phyloP scores from a whole-genome alignment of 73 alveolate species.

The Tetrahymena borealis region DNA sequence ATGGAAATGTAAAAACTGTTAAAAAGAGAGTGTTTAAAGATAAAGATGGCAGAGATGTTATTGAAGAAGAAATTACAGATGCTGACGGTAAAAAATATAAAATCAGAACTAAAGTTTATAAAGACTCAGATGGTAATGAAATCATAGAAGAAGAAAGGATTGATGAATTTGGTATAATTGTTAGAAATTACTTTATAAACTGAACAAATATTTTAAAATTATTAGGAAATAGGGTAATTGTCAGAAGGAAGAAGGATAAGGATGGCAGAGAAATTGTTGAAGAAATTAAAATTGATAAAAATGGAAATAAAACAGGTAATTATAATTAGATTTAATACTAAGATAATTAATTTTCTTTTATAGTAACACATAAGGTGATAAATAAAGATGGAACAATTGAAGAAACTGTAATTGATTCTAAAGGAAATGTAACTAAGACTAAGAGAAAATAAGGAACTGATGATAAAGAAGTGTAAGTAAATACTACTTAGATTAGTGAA shows the following conservation, averaged over 20 bases:
- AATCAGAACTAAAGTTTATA: constrained; percentile 20
- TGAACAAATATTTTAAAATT: not conserved
- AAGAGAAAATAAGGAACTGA: constrained; percentile 22
- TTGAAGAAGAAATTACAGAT: constrained; percentile 28
- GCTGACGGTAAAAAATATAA: constrained; percentile 32
- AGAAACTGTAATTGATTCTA: constrained; percentile 26
- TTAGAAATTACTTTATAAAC: not conserved
- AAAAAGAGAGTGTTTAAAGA: constrained; percentile 28
- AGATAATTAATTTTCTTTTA: not conserved
- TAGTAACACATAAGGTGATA: constrained; percentile 5
- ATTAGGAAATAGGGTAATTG: constrained; percentile 12
- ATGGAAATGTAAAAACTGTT: constrained; percentile 20
- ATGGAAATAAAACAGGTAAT: constrained; percentile 19
- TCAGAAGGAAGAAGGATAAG: constrained; percentile 9
- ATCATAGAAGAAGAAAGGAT: constrained; percentile 23
- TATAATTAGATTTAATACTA: not conserved
- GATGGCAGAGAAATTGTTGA: constrained; percentile 38
- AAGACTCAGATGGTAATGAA: constrained; percentile 39
- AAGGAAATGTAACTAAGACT: constrained; percentile 20
- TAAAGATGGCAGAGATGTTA: constrained; percentile 38
- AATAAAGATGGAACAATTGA: constrained; percentile 15
- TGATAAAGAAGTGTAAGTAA: constrained; percentile 24
- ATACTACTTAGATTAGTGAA: constrained; percentile 5
- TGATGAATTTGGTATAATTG: constrained; percentile 30
- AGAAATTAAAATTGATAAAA: constrained; percentile 13